Evolutionary conservation across 169 alveolate genomes (phyloP), one percentile per base, ranked within the genome.

Genomic region (Cryptosporidium ubiquitum): DNA sequence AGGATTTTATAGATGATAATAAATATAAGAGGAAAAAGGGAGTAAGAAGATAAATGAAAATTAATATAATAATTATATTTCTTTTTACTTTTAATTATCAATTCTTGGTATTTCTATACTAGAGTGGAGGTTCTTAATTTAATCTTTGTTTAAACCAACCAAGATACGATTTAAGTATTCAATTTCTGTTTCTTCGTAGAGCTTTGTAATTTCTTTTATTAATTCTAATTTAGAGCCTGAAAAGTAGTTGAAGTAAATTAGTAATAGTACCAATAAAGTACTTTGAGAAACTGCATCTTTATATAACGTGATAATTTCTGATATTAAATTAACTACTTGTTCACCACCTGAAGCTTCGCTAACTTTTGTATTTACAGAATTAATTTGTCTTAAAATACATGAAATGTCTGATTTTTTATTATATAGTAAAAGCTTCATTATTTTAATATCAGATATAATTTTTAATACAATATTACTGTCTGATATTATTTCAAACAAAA

Each of bases 1-100:
- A 73, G n/a, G 85, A 73, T 37, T 73, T 73, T 73, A 51, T 73
- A 29, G 85, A 73, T 33, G 85, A 73, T 73, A 73, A 47, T 40
- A 79, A 40, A 39, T 79, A 58, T 20, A 64, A 31, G 52, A 79
- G 39, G 64, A 58, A 74, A 23, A 79, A 49, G 52, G 58, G 68
- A n/a, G 9, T 39, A 9, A 58, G 74, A 61, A 40, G 89, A 20
- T 42, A 40, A 42, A 9, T 64, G n/a, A 40, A 33, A 31, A 51
- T 47, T 47, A 47, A 47, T 1, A 10, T 47, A 47, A 47, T 1
- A 10, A 47, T 47, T 47, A 47, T 47, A 47, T 47, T 47, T 47
- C 47, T 5, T 47, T 44, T 5, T 47, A 14, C 5, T 47, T 47
- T 47, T 47, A 47, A 47, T 47, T 47, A 47, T 47, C 55, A 12